Evolutionary conservation across 1,139 yeast species (phyloP).

Genomic region (Spathaspora sp.): DNA sequence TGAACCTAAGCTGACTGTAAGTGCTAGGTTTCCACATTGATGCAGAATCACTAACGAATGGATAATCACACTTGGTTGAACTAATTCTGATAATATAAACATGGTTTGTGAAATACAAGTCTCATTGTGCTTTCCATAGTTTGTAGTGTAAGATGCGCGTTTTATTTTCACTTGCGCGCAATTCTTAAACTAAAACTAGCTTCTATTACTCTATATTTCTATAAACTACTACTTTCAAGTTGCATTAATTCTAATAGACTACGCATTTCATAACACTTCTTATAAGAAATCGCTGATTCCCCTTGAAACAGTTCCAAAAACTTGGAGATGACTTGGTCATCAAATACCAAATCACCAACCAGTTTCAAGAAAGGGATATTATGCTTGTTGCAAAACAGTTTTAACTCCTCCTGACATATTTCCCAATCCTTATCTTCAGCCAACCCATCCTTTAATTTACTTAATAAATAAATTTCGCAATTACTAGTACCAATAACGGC

Average conservation of each 20-base stretch:
- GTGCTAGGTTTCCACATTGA: neutral
- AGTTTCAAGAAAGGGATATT: too few species aligned
- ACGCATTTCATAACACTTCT: neutral
- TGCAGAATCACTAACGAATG: slow-evolving; percentile 1
- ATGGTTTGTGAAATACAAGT: neutral
- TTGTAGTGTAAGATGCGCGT: neutral
- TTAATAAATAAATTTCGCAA: slow-evolving; percentile 31
- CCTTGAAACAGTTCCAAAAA: neutral
- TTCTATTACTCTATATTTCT: neutral
- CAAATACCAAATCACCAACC: neutral
- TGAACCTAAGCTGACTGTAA: neutral
- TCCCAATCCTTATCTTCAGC: neutral
- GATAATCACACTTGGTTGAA: slow-evolving; percentile 1
- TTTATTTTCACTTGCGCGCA: neutral
- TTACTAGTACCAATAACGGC: slow-evolving; percentile 35
- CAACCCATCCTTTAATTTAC: neutral
- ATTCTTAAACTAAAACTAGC: neutral
- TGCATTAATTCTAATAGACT: neutral
- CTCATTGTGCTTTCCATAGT: neutral
- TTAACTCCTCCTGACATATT: neutral
- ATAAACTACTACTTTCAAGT: neutral
- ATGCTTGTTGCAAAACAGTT: neutral
- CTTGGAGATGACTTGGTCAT: neutral
- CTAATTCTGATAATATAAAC: slow-evolving; percentile 4
- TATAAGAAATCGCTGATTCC: neutral